phyloP scores from a whole-genome alignment of 75 land plant species.

The Selaginella moellendorffii region DNA sequence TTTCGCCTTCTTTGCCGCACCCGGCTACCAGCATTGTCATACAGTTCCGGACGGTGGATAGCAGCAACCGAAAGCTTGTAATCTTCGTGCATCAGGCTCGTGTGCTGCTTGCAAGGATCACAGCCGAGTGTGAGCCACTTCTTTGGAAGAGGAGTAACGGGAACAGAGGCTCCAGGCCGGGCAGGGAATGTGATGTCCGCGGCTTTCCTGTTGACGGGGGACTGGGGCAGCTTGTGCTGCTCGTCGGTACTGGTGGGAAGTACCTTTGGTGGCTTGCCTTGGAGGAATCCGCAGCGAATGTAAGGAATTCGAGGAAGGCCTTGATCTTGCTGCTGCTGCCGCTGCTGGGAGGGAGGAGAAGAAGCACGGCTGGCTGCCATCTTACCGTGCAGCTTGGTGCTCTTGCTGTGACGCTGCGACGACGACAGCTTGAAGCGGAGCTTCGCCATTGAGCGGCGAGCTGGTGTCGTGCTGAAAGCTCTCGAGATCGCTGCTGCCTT shows the following conservation, averaged over 20 bases:
- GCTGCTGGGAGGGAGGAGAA: background rate
- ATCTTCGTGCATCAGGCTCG: background rate
- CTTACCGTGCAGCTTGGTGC: background rate
- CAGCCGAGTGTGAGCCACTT: slow-evolving; percentile 1
- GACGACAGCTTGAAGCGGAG: background rate
- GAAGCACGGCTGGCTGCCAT: too few species aligned
- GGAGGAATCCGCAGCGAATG: background rate
- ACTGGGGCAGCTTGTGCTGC: background rate
- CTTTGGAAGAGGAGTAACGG: background rate
- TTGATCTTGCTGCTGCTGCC: background rate
- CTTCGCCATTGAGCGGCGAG: background rate
- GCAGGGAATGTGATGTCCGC: background rate
- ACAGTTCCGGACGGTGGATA: too few species aligned
- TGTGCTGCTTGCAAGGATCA: background rate
- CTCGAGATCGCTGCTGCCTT: background rate
- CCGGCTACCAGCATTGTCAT: too few species aligned
- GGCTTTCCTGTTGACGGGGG: background rate
- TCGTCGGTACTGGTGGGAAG: background rate
- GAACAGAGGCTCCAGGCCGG: too few species aligned
- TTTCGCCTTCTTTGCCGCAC: too few species aligned
- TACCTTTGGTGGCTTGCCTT: background rate
- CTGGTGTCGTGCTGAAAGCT: background rate
- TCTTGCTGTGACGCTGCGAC: background rate
- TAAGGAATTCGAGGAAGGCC: background rate
- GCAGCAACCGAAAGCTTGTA: background rate